Evolutionary conservation across 768 basidiomycete genomes (phyloP), one percentile per base, ranked within the genome.

Genomic region (Trametes punicea): DNA sequence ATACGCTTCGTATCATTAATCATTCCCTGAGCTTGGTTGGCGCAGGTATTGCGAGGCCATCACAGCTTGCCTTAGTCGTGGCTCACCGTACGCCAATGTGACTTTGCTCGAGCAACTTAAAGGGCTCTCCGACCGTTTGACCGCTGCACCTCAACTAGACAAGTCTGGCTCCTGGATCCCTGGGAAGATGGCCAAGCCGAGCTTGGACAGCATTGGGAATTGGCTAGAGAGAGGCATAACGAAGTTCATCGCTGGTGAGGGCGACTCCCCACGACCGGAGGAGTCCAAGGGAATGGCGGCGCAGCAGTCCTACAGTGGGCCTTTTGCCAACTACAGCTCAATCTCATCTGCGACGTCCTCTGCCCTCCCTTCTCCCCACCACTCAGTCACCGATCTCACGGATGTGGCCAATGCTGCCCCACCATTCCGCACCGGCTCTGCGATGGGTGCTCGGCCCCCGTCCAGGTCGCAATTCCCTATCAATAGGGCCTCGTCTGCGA

Each of bases 171-270:
- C 90, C 0, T 97, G 93, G 93, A 92, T 93, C 53, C 77, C 83
- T 11, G 79, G 83, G n/a, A 94, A 92, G 68, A 77, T 95, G 60
- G 79, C 85, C 31, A 93, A 95, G 64, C 94, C 97, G 2, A 96
- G 90, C 57, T 78, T 98, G 42, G 94, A 98, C 68, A 87, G 85
- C 30, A 83, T 98, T 46, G 90, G 94, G 25, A 87, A 85, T 40
- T 98, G 94, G 88, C 77, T 98, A 23, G 96, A 93, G 71, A 88
- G 90, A 11, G 83, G 89, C 16, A 83, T 99, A 66, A 93, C 93
- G 15, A 95, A 95, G 67, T 86, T 99, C 63, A 93, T 99, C 57
- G 91, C 95, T 8, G 97, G 96, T 2, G 94, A 97, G 48, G 81
- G 77, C n/a, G 88, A 88, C 34, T 68, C 74, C 9, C 66, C 71